Conservation (phyloP, 768 basidiomycete species). For the Pilatotrama ljubarskyi region DNA sequence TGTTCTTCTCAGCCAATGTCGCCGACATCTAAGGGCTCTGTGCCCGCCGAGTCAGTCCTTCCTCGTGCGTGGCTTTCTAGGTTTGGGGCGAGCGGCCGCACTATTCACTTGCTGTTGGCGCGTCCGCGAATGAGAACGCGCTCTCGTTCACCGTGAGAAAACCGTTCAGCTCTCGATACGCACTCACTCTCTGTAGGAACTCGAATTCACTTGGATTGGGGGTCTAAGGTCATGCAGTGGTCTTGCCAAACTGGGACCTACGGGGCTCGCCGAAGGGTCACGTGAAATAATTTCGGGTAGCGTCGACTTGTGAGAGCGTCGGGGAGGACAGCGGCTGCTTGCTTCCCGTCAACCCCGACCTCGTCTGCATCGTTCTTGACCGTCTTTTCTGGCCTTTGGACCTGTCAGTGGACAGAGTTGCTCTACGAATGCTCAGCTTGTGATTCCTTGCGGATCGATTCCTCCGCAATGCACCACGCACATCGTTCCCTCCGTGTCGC, state of each 20-base stretch:
- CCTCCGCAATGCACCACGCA: conserved; percentile 22
- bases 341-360: too few species aligned
- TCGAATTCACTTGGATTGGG: too few species aligned
- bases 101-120: background rate
- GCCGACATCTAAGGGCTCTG: conserved; percentile 10
- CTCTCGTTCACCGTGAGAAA: conserved; percentile 5
- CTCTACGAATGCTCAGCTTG: background rate
- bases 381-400: too few species aligned
- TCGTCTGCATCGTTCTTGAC: too few species aligned
- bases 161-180: conserved; percentile 1
- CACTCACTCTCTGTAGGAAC: conserved; percentile 1
- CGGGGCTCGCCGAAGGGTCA: too few species aligned
- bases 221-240: too few species aligned
- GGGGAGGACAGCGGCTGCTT: too few species aligned
- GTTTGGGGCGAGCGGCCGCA: too few species aligned
- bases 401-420: background rate
- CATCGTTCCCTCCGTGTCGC: conserved; percentile 23
- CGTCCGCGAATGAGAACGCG: conserved; percentile 13
- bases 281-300: too few species aligned
- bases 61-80: too few species aligned
- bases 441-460: background rate
- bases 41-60: background rate
- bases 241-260: too few species aligned
- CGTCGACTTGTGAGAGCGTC: too few species aligned
- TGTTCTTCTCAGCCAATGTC: background rate